phyloP scores from a whole-genome alignment of 2,329 filamentous ascomycete species.

The Xylaria sp. region DNA sequence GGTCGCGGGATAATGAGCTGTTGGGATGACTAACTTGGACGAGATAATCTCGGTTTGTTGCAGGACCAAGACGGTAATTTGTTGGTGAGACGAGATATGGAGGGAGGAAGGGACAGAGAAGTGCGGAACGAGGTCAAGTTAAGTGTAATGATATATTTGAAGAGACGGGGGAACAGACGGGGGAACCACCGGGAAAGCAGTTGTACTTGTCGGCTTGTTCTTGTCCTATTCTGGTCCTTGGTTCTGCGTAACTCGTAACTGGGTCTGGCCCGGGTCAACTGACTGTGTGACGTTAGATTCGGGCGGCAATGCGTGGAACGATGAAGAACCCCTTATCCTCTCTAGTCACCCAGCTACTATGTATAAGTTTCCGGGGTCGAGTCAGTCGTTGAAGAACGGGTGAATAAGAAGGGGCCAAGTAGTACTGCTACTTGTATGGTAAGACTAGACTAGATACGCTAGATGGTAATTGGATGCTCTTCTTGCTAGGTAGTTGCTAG shows the following conservation, averaged over 20 bases:
- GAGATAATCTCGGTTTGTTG: slow-evolving; percentile 13
- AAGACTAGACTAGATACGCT: not conserved
- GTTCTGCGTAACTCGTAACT: slow-evolving; percentile 16
- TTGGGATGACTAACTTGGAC: slow-evolving; percentile 20
- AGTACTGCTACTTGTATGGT: slow-evolving; percentile 2
- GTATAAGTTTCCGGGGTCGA: slow-evolving; percentile 11
- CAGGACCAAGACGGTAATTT: slow-evolving; percentile 14
- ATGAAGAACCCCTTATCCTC: slow-evolving; percentile 21
- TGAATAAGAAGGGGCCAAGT: slow-evolving; percentile 23
- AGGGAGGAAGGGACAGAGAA: not conserved
- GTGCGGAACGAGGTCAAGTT: slow-evolving; percentile 9
- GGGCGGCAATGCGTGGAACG: slow-evolving; percentile 28
- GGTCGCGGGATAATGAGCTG: slow-evolving; percentile 2
- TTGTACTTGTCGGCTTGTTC: slow-evolving; percentile 14
- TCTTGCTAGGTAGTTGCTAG: not conserved
- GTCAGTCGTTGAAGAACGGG: slow-evolving; percentile 5
- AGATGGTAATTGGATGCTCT: not conserved
- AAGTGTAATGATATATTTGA: not conserved
- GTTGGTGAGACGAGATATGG: not conserved
- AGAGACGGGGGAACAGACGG: slow-evolving; percentile 1
- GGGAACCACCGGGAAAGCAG: not conserved
- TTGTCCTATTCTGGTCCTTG: slow-evolving; percentile 5
- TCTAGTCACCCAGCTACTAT: not conserved
- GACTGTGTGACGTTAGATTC: slow-evolving; percentile 33
- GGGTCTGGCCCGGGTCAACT: slow-evolving; percentile 30